Evolutionary conservation across 352 stramenopile species (phyloP).

Genomic region (Phytophthora fragariaefolia): DNA sequence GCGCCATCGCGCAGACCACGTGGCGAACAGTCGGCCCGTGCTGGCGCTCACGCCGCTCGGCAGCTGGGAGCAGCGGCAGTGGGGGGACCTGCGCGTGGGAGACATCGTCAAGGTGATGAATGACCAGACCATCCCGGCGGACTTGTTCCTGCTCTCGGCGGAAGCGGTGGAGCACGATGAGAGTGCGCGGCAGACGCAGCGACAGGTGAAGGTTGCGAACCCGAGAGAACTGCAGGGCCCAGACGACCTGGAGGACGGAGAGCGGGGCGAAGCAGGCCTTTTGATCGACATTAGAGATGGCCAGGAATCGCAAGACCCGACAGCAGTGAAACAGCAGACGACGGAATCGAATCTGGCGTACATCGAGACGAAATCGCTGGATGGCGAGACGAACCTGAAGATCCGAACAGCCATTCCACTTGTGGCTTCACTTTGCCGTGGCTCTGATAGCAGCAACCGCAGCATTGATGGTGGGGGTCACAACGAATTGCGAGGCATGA

Average conservation of each 20-base stretch:
- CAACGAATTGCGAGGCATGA: slow-evolving; percentile 53
- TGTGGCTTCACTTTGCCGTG: slow-evolving; percentile 42
- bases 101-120: slow-evolving; percentile 83
- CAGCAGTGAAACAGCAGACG: slow-evolving; percentile 15
- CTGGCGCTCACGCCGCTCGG: slow-evolving; percentile 53
- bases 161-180: slow-evolving; percentile 62
- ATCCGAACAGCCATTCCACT: slow-evolving; percentile 77
- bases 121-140: slow-evolving; percentile 68
- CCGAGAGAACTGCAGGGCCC: slow-evolving; percentile 2
- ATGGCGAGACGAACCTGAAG: slow-evolving; percentile 88
- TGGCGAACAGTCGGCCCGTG: slow-evolving; percentile 74
- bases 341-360: slow-evolving; percentile 65
- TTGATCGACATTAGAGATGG: slow-evolving; percentile 1
- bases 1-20: slow-evolving; percentile 71
- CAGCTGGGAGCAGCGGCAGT: slow-evolving; percentile 57
- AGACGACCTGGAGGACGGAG: slow-evolving; percentile 26
- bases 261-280: neutral
- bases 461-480: slow-evolving; percentile 37
- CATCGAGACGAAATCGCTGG: slow-evolving; percentile 86
- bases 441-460: slow-evolving; percentile 8
- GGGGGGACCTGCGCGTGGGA: slow-evolving; percentile 78
- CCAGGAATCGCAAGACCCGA: neutral
- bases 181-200: slow-evolving; percentile 12
- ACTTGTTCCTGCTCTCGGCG: slow-evolving; percentile 71
- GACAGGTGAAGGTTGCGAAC: neutral